phyloP scores from a whole-genome alignment of 106 monocot species.

The Platanthera guangdongensis region DNA sequence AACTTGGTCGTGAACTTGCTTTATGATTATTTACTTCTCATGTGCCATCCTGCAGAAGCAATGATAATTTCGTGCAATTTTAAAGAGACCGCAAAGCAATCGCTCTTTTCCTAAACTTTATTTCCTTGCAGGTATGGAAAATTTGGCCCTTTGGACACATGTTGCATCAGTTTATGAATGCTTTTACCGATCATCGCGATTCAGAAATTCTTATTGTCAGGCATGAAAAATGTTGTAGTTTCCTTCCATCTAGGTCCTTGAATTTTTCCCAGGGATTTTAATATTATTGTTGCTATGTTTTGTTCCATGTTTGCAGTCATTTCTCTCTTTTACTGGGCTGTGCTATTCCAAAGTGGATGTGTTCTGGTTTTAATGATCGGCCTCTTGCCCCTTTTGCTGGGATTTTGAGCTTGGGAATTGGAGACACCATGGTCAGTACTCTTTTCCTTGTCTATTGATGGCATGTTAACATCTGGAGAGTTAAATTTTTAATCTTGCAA shows the following conservation, averaged over 20 bases:
- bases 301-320: conserved; percentile 50
- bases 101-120: not conserved
- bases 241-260: not conserved
- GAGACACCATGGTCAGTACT: conserved; percentile 88
- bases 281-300: conserved; percentile 1
- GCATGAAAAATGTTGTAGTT: conserved; percentile 18
- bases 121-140: conserved; percentile 57
- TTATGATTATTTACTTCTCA: not conserved
- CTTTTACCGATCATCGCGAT: conserved; percentile 98
- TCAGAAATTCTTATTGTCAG: conserved; percentile 94
- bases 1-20: not conserved
- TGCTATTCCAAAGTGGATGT: conserved; percentile 97
- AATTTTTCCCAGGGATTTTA: not conserved
- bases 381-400: conserved; percentile 95
- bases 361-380: conserved; percentile 72
- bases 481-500: not conserved
- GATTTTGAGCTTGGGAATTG: conserved; percentile 95
- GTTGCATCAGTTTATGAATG: conserved; percentile 95
- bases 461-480: not conserved
- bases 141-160: conserved; percentile 79
- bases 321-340: conserved; percentile 95
- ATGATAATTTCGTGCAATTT: not conserved
- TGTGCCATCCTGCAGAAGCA: not conserved
- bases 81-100: not conserved
- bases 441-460: not conserved